These are phyloP conservation scores for Vanderwaltozyma tropicalis DNA, from an alignment of 805 yeast species.

Conservation along the genomic window DNA sequence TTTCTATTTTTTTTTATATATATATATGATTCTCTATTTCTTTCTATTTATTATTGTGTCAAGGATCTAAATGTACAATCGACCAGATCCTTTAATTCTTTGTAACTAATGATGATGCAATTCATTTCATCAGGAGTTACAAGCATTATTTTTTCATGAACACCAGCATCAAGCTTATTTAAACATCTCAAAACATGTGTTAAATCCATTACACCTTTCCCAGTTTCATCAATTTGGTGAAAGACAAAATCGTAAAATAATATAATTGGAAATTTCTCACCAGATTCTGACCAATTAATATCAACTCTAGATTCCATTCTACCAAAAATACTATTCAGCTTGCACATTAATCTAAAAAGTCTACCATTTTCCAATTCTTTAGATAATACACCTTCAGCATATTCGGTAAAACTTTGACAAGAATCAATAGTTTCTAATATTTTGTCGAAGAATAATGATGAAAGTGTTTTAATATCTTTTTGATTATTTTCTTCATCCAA, in stretches of 20 bases:
- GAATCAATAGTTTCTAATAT: constrained; percentile 40
- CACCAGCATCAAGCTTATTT: constrained; percentile 87
- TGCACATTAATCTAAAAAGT: constrained; percentile 69
- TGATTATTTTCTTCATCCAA: constrained; percentile 18
- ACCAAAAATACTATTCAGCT: constrained; percentile 68
- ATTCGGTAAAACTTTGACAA: constrained; percentile 44
- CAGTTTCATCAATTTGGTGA: constrained; percentile 70
- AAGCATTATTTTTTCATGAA: constrained; percentile 70
- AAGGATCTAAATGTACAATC: constrained; percentile 51
- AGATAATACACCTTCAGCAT: constrained; percentile 48
- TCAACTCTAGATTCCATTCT: constrained; percentile 56
- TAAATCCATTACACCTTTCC: constrained; percentile 70
- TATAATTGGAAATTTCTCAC: constrained; percentile 60
- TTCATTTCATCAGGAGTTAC: constrained; percentile 78
- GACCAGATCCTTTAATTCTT: constrained; percentile 65
- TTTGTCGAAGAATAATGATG: constrained; percentile 34
- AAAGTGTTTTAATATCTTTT: constrained; percentile 28
- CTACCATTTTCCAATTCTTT: constrained; percentile 84
- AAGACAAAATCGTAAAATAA: constrained; percentile 78
- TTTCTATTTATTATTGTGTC: constrained; percentile 11
- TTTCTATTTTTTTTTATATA: background rate
- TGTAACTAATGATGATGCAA: constrained; percentile 76
- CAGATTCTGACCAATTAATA: constrained; percentile 60
- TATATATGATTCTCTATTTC: background rate
- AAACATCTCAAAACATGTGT: constrained; percentile 69